A percentile compares a stretch with the other conserved stretches of the same genome.
Conservation (phyloP, 2,329 filamentous ascomycete genomes). For the Clarireedia paspali region DNA sequence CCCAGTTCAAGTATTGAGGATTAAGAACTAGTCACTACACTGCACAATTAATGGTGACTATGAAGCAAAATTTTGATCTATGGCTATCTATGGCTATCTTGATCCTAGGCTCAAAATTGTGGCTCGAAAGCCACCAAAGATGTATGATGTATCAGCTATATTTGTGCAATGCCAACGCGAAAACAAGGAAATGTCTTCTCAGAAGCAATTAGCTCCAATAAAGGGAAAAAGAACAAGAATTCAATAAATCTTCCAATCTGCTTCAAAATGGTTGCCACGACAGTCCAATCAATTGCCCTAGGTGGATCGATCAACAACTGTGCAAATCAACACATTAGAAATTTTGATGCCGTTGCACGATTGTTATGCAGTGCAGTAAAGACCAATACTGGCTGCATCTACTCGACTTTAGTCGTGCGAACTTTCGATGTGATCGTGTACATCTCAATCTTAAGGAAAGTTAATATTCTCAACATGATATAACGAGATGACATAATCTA, state of each 20-base stretch:
- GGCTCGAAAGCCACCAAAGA: conserved; percentile 8
- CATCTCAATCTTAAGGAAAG: conserved; percentile 1
- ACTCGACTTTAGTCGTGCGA: conserved; percentile 3
- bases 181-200: background rate
- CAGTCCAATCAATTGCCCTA: conserved; percentile 7
- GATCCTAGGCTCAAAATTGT: conserved; percentile 8
- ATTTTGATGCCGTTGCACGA: background rate
- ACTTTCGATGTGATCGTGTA: background rate
- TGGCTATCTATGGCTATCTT: background rate
- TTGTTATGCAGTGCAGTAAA: background rate
- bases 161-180: background rate
- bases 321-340: conserved; percentile 6
- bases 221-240: conserved; percentile 4
- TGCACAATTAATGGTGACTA: background rate
- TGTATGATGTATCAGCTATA: background rate
- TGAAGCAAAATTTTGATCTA: background rate
- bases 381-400: background rate
- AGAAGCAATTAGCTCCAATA: background rate
- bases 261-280: conserved; percentile 12
- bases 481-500: background rate
- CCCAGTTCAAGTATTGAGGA: too few species aligned
- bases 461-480: background rate
- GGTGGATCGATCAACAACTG: conserved; percentile 5
- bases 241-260: conserved; percentile 14
- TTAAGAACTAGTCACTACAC: too few species aligned